These are phyloP conservation scores for Citrullus amarus DNA, from an alignment of 306 rosid genomes.

Conservation along the genomic window DNA sequence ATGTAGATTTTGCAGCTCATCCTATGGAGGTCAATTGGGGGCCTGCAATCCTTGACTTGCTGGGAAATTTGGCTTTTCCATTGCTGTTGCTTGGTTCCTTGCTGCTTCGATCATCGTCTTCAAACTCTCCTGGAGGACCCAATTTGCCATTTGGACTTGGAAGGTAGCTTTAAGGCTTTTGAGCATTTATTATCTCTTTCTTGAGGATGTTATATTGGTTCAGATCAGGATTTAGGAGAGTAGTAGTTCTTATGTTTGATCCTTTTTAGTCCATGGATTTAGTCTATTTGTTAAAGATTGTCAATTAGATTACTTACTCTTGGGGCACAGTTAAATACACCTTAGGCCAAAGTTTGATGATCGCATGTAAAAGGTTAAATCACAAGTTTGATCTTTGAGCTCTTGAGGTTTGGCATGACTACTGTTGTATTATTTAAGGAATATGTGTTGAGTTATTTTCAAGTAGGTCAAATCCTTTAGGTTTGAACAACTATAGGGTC, in stretches of 20 bases:
- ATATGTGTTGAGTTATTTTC: too few species aligned
- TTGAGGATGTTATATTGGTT: background rate
- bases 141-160: slow-evolving; percentile 73
- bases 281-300: background rate
- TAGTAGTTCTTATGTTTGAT: too few species aligned
- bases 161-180: slow-evolving; percentile 24
- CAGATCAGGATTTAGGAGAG: background rate
- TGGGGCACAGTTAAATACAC: too few species aligned
- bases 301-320: background rate
- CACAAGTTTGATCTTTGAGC: too few species aligned
- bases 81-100: slow-evolving; percentile 42
- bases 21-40: slow-evolving; percentile 36
- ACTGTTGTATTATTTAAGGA: too few species aligned
- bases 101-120: slow-evolving; percentile 29
- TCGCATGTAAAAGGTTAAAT: too few species aligned
- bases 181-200: background rate
- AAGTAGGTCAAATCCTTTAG: too few species aligned
- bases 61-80: slow-evolving; percentile 62
- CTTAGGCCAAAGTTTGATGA: background rate
- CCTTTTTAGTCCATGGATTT: background rate
- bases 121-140: slow-evolving; percentile 49
- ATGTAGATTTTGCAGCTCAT: slow-evolving; percentile 60
- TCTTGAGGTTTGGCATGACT: too few species aligned
- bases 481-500: too few species aligned
- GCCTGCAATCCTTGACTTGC: slow-evolving; percentile 29